Conservation (phyloP, 208 protist genomes). For the Wallacemonas sp. region DNA sequence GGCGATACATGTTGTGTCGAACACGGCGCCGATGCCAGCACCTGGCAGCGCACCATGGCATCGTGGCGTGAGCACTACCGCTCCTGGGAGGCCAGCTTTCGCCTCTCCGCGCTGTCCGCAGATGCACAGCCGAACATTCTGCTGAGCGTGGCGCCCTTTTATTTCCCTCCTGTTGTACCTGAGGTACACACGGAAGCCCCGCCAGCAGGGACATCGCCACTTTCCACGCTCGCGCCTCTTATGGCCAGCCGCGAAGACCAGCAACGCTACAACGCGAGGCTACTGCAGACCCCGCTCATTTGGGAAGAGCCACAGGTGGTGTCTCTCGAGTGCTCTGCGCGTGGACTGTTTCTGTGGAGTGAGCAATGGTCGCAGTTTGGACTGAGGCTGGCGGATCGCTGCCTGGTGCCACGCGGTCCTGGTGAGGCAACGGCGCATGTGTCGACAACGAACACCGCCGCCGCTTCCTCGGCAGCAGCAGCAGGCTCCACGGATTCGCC, state of each 20-base stretch:
- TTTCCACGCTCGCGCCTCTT: conserved; percentile 13
- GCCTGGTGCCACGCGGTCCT: conserved; percentile 22
- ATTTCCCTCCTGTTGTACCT: conserved; percentile 35
- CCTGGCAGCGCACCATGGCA: not conserved
- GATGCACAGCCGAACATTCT: conserved; percentile 57
- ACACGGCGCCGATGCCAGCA: not conserved
- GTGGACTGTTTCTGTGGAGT: conserved; percentile 71
- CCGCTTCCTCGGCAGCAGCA: not conserved
- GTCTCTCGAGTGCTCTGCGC: conserved; percentile 57
- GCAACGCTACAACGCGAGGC: conserved; percentile 42
- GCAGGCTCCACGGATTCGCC: not conserved
- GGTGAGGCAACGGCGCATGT: too few relatives aligned
- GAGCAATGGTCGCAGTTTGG: conserved; percentile 67
- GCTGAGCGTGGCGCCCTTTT: conserved; percentile 70
- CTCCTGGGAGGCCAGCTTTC: conserved; percentile 46
- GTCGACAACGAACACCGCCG: too few relatives aligned
- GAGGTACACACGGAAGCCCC: too few relatives aligned
- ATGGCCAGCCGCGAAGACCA: conserved; percentile 40
- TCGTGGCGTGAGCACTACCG: conserved; percentile 32
- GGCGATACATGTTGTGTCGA: not conserved
- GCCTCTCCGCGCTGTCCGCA: conserved; percentile 27
- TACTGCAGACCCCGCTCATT: conserved; percentile 80
- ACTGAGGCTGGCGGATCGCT: conserved; percentile 26
- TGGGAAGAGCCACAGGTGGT: conserved; percentile 76
- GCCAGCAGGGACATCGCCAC: too few relatives aligned